Base-by-base conservation (phyloP, 805 yeast genomes). In the Kuraishia molischiana region DNA sequence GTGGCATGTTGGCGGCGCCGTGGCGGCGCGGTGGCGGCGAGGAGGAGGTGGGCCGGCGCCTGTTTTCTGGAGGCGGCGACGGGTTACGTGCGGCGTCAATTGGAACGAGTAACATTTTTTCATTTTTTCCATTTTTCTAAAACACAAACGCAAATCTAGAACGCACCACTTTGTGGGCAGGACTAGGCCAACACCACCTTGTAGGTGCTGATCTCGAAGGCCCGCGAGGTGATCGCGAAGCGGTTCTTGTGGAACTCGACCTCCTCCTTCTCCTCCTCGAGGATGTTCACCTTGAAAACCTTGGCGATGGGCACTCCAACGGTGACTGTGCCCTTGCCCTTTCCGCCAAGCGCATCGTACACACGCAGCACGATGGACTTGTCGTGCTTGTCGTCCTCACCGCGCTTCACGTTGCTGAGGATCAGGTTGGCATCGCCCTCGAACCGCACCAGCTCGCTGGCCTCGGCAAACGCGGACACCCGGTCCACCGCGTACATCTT, bases 261-360 rank as follows among this genome's bases (percentile, higher is more conserved):
- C 37, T 63, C 66, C 36, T 67, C 70, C 21, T 54, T 46, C 30
- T 62, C 69, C 34, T 73, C 69, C 50, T 80, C 87, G 52, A 80
- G 59, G 19, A 77, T 69, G 49, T 74, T 74, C 4, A 80, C 77
- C 50, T 72, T 68, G 52, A 54, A 62, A 5, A 80, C 77, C 38
- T 61, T 56, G 17, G 52, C 58, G 26, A 78, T 52, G 13, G 11
- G 24, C 26, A 70, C 56, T 15, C 60, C 56, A 24, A 81, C 62
- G 15, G 53, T 54, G 24, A 87, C 53, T 4, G 47, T 52, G 2
- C 83, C 89, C 3, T 49, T 52, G 1, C 83, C 66, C 38, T 64
- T 64, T 34, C 97, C 97, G 5, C 98, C 98, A 33, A 90, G 65
- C 0, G 95, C 63, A 53, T 90, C 98, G 58, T 87, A 90, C 1